Percentiles rank a stretch among this genome's conserved stretches.
Evolutionary conservation across 2,329 filamentous ascomycete species (phyloP).

Genomic region (Sodiomyces alkalinus): DNA sequence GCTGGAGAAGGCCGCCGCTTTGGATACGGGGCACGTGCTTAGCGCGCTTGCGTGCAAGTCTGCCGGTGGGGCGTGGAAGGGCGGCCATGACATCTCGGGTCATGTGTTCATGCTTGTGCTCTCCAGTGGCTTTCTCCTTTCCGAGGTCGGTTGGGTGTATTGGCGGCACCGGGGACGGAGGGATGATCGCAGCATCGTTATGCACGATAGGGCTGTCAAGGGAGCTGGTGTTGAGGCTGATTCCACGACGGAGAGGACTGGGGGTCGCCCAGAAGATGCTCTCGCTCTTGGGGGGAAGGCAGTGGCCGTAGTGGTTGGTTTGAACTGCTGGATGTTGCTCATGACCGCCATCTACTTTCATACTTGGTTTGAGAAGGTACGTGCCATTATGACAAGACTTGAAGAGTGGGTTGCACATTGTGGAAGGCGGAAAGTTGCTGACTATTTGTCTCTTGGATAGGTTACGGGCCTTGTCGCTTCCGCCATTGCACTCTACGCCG

Average conservation of each 20-base stretch:
- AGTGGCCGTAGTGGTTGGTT: slow-evolving; percentile 44
- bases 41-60: slow-evolving; percentile 71
- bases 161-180: slow-evolving; percentile 22
- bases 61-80: slow-evolving; percentile 69
- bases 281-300: slow-evolving; percentile 37
- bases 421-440: slow-evolving; percentile 6
- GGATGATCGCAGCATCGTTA: slow-evolving; percentile 52
- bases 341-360: slow-evolving; percentile 99
- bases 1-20: slow-evolving; percentile 23
- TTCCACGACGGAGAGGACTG: slow-evolving; percentile 9
- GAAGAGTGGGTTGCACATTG: too few relatives aligned
- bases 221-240: slow-evolving; percentile 34
- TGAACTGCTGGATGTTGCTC: slow-evolving; percentile 90
- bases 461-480: slow-evolving; percentile 38
- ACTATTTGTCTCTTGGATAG: slow-evolving; percentile 22
- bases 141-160: slow-evolving; percentile 57
- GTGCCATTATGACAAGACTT: too few relatives aligned
- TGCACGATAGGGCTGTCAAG: slow-evolving; percentile 51
- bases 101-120: slow-evolving; percentile 89
- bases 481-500: slow-evolving; percentile 26
- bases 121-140: slow-evolving; percentile 63
- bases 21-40: slow-evolving; percentile 36
- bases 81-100: slow-evolving; percentile 92
- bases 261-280: slow-evolving; percentile 11
- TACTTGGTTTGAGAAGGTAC: slow-evolving; percentile 93